These are phyloP conservation scores for Cladobotryum protrusum DNA, from an alignment of 2,329 filamentous ascomycete genomes.

Conservation along the genomic window DNA sequence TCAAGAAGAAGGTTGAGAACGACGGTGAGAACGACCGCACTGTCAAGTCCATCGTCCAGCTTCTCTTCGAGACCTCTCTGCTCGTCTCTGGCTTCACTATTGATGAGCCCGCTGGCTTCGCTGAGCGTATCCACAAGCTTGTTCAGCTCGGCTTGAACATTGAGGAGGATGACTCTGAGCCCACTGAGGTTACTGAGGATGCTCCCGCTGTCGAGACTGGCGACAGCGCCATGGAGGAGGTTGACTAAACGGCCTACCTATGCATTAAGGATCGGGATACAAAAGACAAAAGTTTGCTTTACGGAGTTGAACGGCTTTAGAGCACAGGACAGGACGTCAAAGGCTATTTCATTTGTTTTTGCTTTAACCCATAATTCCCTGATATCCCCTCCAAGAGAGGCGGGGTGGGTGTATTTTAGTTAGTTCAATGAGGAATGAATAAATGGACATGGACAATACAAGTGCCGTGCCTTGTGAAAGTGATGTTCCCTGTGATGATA, in stretches of 20 bases:
- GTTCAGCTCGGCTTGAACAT: slow-evolving; percentile 97
- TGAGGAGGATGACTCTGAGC: slow-evolving; percentile 77
- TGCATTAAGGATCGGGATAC: slow-evolving; percentile 29
- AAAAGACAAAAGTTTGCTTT: slow-evolving; percentile 34
- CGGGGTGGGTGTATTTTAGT: slow-evolving; percentile 34
- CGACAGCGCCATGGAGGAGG: slow-evolving; percentile 99
- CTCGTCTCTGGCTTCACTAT: slow-evolving; percentile 99
- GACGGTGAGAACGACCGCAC: slow-evolving; percentile 98
- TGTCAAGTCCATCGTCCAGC: slow-evolving; percentile 97
- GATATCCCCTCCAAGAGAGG: slow-evolving; percentile 15
- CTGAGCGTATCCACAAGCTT: slow-evolving; percentile 99
- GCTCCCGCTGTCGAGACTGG: slow-evolving; percentile 54
- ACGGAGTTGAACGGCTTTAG: slow-evolving; percentile 37
- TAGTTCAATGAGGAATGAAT: slow-evolving; percentile 31
- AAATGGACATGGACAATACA: slow-evolving; percentile 15
- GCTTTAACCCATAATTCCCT: slow-evolving; percentile 31
- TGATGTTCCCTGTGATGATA: too few relatives aligned
- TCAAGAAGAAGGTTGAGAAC: slow-evolving; percentile 97
- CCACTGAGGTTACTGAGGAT: slow-evolving; percentile 57
- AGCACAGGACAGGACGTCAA: slow-evolving; percentile 27
- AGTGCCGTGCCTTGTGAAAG: background rate
- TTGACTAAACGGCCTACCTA: slow-evolving; percentile 63
- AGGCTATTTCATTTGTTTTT: slow-evolving; percentile 16
- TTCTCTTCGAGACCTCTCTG: slow-evolving; percentile 97
- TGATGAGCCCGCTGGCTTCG: slow-evolving; percentile 95